phyloP scores from a whole-genome alignment of 139 green algal species.

The Picochlorum sp. region DNA sequence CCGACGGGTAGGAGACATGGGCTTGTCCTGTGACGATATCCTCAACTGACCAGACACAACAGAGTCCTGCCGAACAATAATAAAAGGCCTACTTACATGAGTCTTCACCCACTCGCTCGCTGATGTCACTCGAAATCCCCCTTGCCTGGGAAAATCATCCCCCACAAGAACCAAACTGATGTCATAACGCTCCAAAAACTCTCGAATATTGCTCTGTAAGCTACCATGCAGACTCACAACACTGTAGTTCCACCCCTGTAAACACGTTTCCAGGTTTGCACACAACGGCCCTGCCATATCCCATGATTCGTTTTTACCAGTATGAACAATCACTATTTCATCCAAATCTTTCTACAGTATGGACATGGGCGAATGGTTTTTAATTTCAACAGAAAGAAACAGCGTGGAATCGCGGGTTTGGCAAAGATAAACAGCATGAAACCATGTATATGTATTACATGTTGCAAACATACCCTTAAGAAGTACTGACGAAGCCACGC shows the following conservation, averaged over 20 bases:
- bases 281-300: conserved; percentile 21
- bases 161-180: conserved; percentile 13
- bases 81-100: conserved; percentile 18
- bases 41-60: neutral
- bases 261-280: conserved; percentile 18
- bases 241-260: conserved; percentile 11
- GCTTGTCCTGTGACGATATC: conserved; percentile 6
- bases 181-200: conserved; percentile 5
- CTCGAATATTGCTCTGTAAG: conserved; percentile 16
- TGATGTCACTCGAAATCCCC: conserved; percentile 2
- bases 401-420: too few relatives aligned
- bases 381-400: too few relatives aligned
- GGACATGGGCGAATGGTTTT: neutral
- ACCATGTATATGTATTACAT: neutral
- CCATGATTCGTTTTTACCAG: conserved; percentile 24
- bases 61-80: conserved; percentile 20
- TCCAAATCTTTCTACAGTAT: conserved; percentile 23
- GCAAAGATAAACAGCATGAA: too few relatives aligned
- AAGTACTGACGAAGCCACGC: conserved; percentile 42
- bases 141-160: conserved; percentile 13
- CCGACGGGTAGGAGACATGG: neutral
- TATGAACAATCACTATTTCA: conserved; percentile 35
- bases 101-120: conserved; percentile 25
- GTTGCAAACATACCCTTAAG: conserved; percentile 19
- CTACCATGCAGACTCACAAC: conserved; percentile 29